Base-by-base conservation (phyloP, 2,329 filamentous ascomycete genomes). In the Biscogniauxia sp. region DNA sequence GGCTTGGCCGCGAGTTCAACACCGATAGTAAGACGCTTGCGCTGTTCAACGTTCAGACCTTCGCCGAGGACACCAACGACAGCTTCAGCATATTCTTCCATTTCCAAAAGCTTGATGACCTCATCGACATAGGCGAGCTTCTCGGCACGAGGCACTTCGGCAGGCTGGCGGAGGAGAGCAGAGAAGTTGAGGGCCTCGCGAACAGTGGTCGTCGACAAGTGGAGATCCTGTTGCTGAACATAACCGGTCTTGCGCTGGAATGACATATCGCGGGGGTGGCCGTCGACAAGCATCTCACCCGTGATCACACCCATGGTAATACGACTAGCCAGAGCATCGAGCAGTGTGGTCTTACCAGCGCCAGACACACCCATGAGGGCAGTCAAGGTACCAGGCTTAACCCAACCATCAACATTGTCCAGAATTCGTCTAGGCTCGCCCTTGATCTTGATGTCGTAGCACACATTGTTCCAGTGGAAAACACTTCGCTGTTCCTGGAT, bases 1-100 rank as follows among this genome's bases (percentile, higher is more conserved):
- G 94, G 94, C 79, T 95, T 97, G 6, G 94, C 94, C 51, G 92
- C 93, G 23, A 98, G 84, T 74, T 98, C 94, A n/a, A 98, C 93
- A 76, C 92, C 94, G 64, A 98, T 97, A 0, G 93, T 97, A 6
- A 97, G 83, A 70, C 92, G 90, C 76, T 88, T 88, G 55, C 86
- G 80, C 74, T 89, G 86, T 69, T 89, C 86, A 15, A 87, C 84
- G 71, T 91, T 91, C 45, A 92, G 83, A 76, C 92, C 93, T 80
- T 96, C 91, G 64, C 93, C 93, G 5, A 92, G 91, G 26, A 96
- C 89, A 82, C 93, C 94, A 58, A 97, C 92, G 52, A 97, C 83
- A 17, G 93, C 93, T 73, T 96, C 93, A 15, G 93, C 92, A 69
- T 95, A 96, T 56, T 91, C 86, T 66, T 92, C 84, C 92, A 97